Evolutionary conservation across 140 eudicot genomes (phyloP).

Genomic region (Stevia rebaudiana): DNA sequence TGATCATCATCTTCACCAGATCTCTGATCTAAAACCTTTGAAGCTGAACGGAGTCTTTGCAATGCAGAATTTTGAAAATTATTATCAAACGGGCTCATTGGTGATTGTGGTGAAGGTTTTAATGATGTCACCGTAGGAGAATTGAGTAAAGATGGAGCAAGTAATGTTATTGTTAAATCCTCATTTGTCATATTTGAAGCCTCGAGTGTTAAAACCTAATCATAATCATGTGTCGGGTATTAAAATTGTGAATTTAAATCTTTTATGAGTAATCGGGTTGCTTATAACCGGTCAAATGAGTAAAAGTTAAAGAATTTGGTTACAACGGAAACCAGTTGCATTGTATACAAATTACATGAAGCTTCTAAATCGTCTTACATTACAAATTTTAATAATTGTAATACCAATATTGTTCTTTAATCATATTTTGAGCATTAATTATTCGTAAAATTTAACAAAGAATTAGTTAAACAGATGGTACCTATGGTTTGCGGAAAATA

Average conservation of each 20-base stretch:
- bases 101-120: conserved; percentile 52
- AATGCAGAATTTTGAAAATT: conserved; percentile 23
- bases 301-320: neutral
- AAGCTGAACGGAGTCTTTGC: conserved; percentile 30
- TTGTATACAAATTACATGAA: neutral
- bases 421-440: neutral
- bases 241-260: neutral
- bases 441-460: neutral
- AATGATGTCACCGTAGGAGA: conserved; percentile 61
- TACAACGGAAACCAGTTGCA: neutral
- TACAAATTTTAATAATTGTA: neutral
- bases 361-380: neutral
- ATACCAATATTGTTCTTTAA: neutral
- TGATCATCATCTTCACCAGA: conserved; percentile 30
- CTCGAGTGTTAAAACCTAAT: conserved; percentile 87
- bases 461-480: no score
- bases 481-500: no score
- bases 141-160: conserved; percentile 76
- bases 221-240: conserved; percentile 7
- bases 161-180: conserved; percentile 67
- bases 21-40: conserved; percentile 30
- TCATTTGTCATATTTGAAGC: conserved; percentile 84
- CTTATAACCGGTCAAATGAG: neutral
- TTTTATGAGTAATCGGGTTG: neutral
- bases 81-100: conserved; percentile 42